phyloP scores from a whole-genome alignment of 73 alveolate genomes.

The Diophrys sp. region DNA sequence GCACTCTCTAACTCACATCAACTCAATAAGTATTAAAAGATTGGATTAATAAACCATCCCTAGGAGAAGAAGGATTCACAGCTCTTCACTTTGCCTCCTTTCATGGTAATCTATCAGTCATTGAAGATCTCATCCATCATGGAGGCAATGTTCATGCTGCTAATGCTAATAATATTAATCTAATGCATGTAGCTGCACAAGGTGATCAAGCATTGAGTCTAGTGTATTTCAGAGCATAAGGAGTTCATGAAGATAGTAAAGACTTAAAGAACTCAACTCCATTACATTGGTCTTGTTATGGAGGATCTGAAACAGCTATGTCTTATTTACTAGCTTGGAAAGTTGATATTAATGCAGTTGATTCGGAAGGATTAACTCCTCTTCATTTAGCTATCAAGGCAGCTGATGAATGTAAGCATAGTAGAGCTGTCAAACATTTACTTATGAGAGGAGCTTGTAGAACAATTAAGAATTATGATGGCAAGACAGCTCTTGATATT shows the following conservation, averaged over 20 bases:
- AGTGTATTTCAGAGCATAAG: slow-evolving; percentile 43
- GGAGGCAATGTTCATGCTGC: slow-evolving; percentile 54
- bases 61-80: slow-evolving; percentile 60
- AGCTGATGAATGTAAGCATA: slow-evolving; percentile 5
- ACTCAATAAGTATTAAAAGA: slow-evolving; percentile 29
- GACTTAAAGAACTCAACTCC: slow-evolving; percentile 65
- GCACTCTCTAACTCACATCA: not conserved
- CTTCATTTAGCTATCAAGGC: slow-evolving; percentile 42
- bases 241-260: slow-evolving; percentile 21
- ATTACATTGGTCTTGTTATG: slow-evolving; percentile 69
- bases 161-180: slow-evolving; percentile 44
- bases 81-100: slow-evolving; percentile 72
- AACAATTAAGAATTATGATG: slow-evolving; percentile 19
- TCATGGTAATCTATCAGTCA: slow-evolving; percentile 56
- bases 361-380: slow-evolving; percentile 40
- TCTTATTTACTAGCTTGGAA: slow-evolving; percentile 48
- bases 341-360: slow-evolving; percentile 20
- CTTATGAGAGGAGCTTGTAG: slow-evolving; percentile 34
- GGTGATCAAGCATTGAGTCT: slow-evolving; percentile 69
- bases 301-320: slow-evolving; percentile 42
- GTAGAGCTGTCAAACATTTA: slow-evolving; percentile 31
- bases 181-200: slow-evolving; percentile 77
- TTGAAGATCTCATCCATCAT: slow-evolving; percentile 36
- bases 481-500: slow-evolving; percentile 16
- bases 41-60: slow-evolving; percentile 31